Evolutionary conservation across 208 protist species (phyloP), one percentile per base, ranked within the genome.

Genomic region (Trypanosomatidae sp.): DNA sequence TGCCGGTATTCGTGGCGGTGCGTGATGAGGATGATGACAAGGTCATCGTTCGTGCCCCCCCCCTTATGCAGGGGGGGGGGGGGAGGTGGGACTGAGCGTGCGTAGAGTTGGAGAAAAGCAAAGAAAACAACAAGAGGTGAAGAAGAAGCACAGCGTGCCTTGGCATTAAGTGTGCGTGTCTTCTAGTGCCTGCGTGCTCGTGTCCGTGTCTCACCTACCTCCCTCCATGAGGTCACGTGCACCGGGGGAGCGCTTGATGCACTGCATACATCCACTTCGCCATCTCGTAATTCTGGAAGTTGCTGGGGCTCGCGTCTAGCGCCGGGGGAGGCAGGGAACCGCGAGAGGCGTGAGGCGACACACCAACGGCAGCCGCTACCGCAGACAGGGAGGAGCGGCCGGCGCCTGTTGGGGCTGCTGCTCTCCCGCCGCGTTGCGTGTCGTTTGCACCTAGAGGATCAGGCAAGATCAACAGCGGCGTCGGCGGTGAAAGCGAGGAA

Each of bases 271-370:
- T 58, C 76, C 76, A 80, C 76, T 69, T 71, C 2, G 76, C 76
- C 56, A 72, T 49, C 58, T 80, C 76, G 44, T 80, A 80, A 39
- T 73, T 76, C 28, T 80, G 76, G 33, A 80, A 76, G 13, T 7
- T 80, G 55, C 62, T 80, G 36, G 76, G 76, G 50, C 70, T 67
- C 47, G 71, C 65, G 33, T 80, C 76, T 25, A 75, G 65, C 55
- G 59, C 70, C 25, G 64, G 53, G 6, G 69, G 66, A 46, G 52
- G 49, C 17, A 72, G 28, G n/a, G 33, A 33, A 10, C 47, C 19
- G 2, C 25, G 49, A 28, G 46, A 30, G 15, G 47, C 49, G 33
- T n/a, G 19, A 25, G 46, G 9, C 25, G 64, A 39, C 28, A 22
- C 30, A 9, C 25, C 58, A 1, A 10, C 22, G 30, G 33, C 25